Evolutionary conservation across 2,329 filamentous ascomycete genomes (phyloP).

Genomic region (Meredithiella fracta): DNA sequence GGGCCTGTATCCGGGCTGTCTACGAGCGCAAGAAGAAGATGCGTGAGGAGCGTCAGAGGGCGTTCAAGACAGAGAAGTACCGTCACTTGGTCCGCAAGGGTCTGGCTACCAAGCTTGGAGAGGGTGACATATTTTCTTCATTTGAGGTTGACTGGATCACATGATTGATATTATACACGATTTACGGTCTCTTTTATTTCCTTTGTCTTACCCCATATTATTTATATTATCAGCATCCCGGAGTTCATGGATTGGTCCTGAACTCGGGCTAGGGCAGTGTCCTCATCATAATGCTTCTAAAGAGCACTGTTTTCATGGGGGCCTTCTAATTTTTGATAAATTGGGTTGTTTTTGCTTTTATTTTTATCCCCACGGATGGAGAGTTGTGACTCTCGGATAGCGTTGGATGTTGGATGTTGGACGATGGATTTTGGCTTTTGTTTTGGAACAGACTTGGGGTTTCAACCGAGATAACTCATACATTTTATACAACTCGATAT

Average conservation of each 20-base stretch:
- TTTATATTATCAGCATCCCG: no score
- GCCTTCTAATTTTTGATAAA: not conserved
- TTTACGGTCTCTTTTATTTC: not conserved
- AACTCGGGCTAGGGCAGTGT: not conserved
- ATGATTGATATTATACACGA: not conserved
- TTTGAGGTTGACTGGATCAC: not conserved
- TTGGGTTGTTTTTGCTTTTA: not conserved
- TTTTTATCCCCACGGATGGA: not conserved
- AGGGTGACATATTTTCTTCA: conserved; percentile 44
- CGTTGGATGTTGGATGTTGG: no score
- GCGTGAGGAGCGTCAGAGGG: conserved; percentile 37
- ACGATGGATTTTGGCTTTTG: not conserved
- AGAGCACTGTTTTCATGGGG: not conserved
- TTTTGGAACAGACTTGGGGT: conserved; percentile 1
- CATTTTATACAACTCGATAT: conserved; percentile 4
- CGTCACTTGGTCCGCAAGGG: conserved; percentile 33
- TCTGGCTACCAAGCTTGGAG: conserved; percentile 35
- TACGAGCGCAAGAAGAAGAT: conserved; percentile 76
- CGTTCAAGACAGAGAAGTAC: conserved; percentile 24
- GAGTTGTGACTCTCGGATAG: not conserved
- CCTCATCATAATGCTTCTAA: not conserved
- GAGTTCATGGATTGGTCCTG: not conserved
- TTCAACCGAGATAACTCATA: not conserved
- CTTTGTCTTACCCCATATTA: not conserved
- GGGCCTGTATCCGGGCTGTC: conserved; percentile 64